phyloP scores from a whole-genome alignment of 257 asterid species.

The Solanum ahanhuiri region DNA sequence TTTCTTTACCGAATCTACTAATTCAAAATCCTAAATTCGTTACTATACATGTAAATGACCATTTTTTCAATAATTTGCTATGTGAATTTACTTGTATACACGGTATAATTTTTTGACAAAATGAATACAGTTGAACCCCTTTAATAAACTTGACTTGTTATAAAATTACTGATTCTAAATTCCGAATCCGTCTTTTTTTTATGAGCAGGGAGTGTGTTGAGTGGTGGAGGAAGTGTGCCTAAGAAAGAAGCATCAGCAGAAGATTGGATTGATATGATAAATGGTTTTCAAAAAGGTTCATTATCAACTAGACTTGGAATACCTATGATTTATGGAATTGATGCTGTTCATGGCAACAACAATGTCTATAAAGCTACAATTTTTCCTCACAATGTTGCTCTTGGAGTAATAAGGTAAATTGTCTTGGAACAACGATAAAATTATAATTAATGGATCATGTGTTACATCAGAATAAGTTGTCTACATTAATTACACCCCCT shows the following conservation, averaged over 20 bases:
- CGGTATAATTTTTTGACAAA: not conserved
- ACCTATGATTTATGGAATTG: conserved; percentile 20
- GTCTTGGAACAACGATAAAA: not conserved
- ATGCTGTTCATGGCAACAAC: conserved; percentile 16
- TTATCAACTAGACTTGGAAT: conserved; percentile 12
- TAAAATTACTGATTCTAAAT: not conserved
- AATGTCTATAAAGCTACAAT: conserved; percentile 10
- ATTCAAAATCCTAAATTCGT: not conserved
- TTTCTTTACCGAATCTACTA: not conserved
- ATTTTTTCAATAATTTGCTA: not conserved
- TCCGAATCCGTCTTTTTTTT: not conserved
- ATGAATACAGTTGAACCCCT: not conserved
- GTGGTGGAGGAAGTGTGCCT: conserved; percentile 20
- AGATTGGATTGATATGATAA: conserved; percentile 16
- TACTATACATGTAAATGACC: not conserved
- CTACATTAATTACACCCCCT: not conserved
- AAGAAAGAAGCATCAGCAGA: conserved; percentile 2
- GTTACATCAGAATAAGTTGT: not conserved
- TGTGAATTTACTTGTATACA: rapidly evolving
- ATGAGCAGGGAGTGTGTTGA: conserved; percentile 13
- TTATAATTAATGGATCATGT: not conserved
- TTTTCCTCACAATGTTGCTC: conserved; percentile 16
- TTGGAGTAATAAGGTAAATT: conserved; percentile 13
- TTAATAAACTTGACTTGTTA: not conserved
- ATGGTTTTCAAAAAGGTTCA: conserved; percentile 13